Evolutionary conservation across 495 filamentous ascomycete species (phyloP).

Genomic region (Neurospora sp.): DNA sequence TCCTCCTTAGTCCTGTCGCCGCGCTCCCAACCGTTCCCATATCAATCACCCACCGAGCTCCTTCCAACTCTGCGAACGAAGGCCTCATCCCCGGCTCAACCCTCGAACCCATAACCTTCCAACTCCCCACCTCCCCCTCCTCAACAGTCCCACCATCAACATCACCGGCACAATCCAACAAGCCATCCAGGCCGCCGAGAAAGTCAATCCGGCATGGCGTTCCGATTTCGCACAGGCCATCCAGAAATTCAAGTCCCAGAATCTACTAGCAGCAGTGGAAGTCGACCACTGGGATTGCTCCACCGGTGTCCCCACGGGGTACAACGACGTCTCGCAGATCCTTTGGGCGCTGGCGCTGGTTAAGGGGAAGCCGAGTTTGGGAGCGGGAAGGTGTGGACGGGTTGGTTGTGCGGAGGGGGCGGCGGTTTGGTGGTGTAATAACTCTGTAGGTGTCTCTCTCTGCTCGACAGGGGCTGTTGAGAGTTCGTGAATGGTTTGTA

Average conservation of each 20-base stretch:
- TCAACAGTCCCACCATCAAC: neutral
- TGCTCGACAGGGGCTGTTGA: too few species aligned
- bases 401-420: conserved; percentile 12
- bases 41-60: too few species aligned
- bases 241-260: neutral
- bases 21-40: neutral
- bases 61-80: too few species aligned
- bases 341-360: neutral
- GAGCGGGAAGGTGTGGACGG: conserved; percentile 11
- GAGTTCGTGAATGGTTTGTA: too few species aligned
- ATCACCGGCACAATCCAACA: conserved; percentile 8
- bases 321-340: neutral
- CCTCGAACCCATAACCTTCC: neutral
- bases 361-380: neutral
- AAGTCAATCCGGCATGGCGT: neutral
- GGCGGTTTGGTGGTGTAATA: conserved; percentile 15
- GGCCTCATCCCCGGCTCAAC: too few species aligned
- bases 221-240: neutral
- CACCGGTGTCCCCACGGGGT: neutral
- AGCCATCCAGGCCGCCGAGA: neutral
- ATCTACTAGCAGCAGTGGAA: neutral
- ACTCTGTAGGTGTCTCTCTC: too few species aligned
- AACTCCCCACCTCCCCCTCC: neutral
- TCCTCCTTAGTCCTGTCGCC: neutral
- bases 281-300: conserved; percentile 13